Conservation (phyloP, 805 yeast genomes). For the Wickerhamomyces xylosicus region DNA sequence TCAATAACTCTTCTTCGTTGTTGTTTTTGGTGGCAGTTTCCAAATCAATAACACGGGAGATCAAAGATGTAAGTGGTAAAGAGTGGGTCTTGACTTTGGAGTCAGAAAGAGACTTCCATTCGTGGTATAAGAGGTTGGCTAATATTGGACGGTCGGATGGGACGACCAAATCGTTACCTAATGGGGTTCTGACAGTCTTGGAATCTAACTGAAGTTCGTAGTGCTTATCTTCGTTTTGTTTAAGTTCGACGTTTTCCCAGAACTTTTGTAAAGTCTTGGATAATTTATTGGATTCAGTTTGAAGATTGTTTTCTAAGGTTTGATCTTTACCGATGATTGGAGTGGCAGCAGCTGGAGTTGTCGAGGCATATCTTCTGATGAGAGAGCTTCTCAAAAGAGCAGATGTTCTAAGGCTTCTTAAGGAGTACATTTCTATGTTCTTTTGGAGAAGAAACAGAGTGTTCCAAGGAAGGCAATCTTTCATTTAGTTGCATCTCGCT, state of each 20-base stretch:
- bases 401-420: constrained; percentile 31
- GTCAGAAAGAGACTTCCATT: constrained; percentile 72
- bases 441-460: not conserved
- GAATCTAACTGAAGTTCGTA: constrained; percentile 58
- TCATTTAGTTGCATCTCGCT: too few relatives aligned
- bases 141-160: constrained; percentile 50
- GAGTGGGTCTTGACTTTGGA: constrained; percentile 64
- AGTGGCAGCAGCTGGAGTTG: constrained; percentile 2
- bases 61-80: constrained; percentile 80
- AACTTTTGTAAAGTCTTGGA: constrained; percentile 63
- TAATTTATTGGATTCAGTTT: constrained; percentile 57
- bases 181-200: constrained; percentile 75
- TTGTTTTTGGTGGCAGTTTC: constrained; percentile 26
- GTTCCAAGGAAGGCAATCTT: not conserved
- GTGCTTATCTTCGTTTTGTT: constrained; percentile 16
- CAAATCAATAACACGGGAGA: constrained; percentile 81
- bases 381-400: constrained; percentile 13
- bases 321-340: constrained; percentile 15
- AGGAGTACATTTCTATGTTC: too few relatives aligned
- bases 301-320: constrained; percentile 40
- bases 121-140: constrained; percentile 73
- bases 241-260: constrained; percentile 67
- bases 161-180: constrained; percentile 59
- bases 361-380: constrained; percentile 1
- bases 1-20: constrained; percentile 40